Percentiles rank a stretch among this genome's conserved stretches.
phyloP scores from a whole-genome alignment of 441 rosid species.

The Euphorbia schlechtendalii region DNA sequence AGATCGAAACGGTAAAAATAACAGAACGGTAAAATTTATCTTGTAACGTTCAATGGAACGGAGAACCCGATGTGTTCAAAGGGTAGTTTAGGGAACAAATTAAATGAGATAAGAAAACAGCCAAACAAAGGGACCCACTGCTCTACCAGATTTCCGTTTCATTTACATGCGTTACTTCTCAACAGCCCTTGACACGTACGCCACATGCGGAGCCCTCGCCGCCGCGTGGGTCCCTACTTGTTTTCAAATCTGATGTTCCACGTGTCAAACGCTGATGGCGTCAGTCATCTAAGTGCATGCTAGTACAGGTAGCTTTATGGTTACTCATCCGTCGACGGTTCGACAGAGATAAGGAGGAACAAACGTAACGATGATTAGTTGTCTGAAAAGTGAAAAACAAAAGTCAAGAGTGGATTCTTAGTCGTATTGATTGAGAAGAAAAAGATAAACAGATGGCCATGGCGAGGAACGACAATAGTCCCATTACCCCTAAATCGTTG shows the following conservation, averaged over 20 bases:
- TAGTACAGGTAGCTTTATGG: background rate
- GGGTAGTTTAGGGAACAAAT: background rate
- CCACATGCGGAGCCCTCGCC: slow-evolving; percentile 6
- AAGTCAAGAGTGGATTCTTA: slow-evolving; percentile 6
- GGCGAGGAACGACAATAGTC: slow-evolving; percentile 25
- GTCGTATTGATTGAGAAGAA: background rate
- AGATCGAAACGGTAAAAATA: background rate
- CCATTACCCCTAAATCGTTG: slow-evolving; percentile 32
- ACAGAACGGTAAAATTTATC: background rate
- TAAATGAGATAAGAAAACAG: background rate
- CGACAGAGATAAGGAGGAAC: background rate
- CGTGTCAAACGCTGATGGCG: background rate
- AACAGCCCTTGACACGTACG: slow-evolving; percentile 4
- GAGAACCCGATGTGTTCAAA: background rate
- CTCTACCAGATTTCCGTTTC: background rate
- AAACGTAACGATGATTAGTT: background rate
- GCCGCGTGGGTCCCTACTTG: background rate
- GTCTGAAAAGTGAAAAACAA: background rate
- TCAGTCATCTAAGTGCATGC: background rate
- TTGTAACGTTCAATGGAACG: background rate
- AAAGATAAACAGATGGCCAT: slow-evolving; percentile 4
- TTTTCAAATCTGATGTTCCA: background rate
- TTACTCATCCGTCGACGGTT: too few relatives aligned
- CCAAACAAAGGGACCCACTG: slow-evolving; percentile 1
- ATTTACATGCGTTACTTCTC: background rate